phyloP scores from a whole-genome alignment of 768 basidiomycete genomes.

The Boletus bicolor region DNA sequence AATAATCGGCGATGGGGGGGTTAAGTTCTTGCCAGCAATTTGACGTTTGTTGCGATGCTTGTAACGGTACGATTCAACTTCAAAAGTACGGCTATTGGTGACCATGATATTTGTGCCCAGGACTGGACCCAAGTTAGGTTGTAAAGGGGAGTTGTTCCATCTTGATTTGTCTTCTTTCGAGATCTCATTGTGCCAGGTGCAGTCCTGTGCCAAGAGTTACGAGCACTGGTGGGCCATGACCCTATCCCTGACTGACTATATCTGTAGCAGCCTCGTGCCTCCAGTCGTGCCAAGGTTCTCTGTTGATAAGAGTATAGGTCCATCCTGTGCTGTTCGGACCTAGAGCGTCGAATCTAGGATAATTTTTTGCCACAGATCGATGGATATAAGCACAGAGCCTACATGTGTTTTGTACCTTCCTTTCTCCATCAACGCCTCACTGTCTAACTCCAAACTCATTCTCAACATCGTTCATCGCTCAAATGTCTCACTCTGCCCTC shows the following conservation, averaged over 20 bases:
- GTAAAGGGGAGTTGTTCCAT: no score
- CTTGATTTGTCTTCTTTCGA: no score
- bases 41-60: no score
- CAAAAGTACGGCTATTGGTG: no score
- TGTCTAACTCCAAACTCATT: background rate
- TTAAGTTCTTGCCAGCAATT: no score
- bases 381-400: background rate
- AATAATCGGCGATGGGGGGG: no score
- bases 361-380: background rate
- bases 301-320: background rate
- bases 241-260: background rate
- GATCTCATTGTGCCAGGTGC: no score
- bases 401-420: background rate
- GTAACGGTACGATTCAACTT: no score
- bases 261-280: background rate
- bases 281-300: background rate
- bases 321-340: conserved; percentile 12
- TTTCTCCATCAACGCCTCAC: background rate
- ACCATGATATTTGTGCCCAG: no score
- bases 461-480: background rate
- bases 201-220: no score
- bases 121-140: no score
- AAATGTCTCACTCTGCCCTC: conserved; percentile 9
- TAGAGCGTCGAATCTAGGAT: background rate
- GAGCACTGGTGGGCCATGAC: no score